Conservation (phyloP, 2,329 filamentous ascomycete genomes). For the Botrytis medusae region DNA sequence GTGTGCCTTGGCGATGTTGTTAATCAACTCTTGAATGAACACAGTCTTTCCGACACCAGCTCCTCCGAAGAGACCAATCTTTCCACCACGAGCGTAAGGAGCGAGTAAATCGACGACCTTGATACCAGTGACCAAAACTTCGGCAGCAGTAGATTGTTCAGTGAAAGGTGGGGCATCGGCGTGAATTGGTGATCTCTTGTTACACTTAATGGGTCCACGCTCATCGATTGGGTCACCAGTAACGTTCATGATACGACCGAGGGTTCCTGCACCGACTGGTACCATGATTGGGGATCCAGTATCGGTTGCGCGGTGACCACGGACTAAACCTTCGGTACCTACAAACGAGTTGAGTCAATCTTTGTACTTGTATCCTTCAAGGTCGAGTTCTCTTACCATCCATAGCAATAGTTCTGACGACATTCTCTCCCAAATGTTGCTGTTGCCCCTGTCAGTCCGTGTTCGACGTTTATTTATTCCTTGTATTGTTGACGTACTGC, state of each 20-base stretch:
- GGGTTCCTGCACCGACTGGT: slow-evolving; percentile 87
- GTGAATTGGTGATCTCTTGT: slow-evolving; percentile 88
- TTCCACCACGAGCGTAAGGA: slow-evolving; percentile 99
- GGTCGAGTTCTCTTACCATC: slow-evolving; percentile 68
- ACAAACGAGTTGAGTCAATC: slow-evolving; percentile 33
- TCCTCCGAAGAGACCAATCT: slow-evolving; percentile 99
- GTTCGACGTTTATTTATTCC: slow-evolving; percentile 25
- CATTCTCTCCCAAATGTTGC: slow-evolving; percentile 99
- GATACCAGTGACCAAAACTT: slow-evolving; percentile 98
- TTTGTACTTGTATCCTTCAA: slow-evolving; percentile 25
- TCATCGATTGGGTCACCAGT: slow-evolving; percentile 99
- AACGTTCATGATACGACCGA: slow-evolving; percentile 99
- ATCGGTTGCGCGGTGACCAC: slow-evolving; percentile 81
- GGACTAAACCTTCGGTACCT: slow-evolving; percentile 99
- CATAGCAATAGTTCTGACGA: slow-evolving; percentile 99
- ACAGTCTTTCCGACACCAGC: slow-evolving; percentile 99
- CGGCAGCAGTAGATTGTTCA: slow-evolving; percentile 94
- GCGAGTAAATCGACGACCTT: slow-evolving; percentile 99
- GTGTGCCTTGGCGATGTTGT: slow-evolving; percentile 99
- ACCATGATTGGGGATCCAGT: slow-evolving; percentile 95
- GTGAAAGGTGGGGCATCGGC: slow-evolving; percentile 87
- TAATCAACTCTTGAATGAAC: slow-evolving; percentile 99
- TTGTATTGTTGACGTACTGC: slow-evolving; percentile 62
- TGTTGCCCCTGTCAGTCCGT: slow-evolving; percentile 49
- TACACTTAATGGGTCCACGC: slow-evolving; percentile 94